phyloP scores from a whole-genome alignment of 768 basidiomycete species.

The Collybia mongolica region DNA sequence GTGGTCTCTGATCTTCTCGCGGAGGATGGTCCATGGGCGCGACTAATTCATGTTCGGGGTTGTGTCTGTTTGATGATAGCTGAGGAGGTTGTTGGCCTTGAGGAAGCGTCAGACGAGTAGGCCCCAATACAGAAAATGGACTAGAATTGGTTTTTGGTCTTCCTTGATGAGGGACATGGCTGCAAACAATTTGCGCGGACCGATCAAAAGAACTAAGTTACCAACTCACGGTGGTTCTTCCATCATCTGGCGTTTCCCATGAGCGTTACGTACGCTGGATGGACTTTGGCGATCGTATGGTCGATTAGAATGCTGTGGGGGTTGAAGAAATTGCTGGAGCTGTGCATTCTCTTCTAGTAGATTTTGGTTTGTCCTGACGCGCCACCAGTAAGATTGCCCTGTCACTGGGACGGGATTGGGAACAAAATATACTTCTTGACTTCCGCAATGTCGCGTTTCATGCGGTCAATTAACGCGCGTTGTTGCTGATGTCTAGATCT shows the following conservation, averaged over 20 bases:
- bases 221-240: conserved; percentile 40
- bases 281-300: conserved; percentile 23
- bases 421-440: conserved; percentile 51
- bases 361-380: conserved; percentile 45
- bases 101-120: conserved; percentile 67
- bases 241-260: conserved; percentile 65
- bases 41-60: background rate
- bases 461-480: conserved; percentile 47
- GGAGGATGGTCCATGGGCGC: conserved; percentile 21
- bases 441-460: conserved; percentile 50
- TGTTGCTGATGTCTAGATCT: conserved; percentile 58
- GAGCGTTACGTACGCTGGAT: conserved; percentile 44
- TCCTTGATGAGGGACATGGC: conserved; percentile 17
- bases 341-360: conserved; percentile 51
- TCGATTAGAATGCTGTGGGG: conserved; percentile 16
- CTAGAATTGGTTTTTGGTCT: conserved; percentile 49
- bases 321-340: conserved; percentile 34
- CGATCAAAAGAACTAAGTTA: background rate
- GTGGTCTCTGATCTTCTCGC: conserved; percentile 36
- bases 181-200: conserved; percentile 11
- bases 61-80: conserved; percentile 27
- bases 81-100: conserved; percentile 54
- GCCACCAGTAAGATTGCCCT: conserved; percentile 4
- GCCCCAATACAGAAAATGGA: conserved; percentile 56
- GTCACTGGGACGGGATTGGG: conserved; percentile 2